Conservation (phyloP, 495 filamentous ascomycete genomes). For the Penicillium longicatenatum region DNA sequence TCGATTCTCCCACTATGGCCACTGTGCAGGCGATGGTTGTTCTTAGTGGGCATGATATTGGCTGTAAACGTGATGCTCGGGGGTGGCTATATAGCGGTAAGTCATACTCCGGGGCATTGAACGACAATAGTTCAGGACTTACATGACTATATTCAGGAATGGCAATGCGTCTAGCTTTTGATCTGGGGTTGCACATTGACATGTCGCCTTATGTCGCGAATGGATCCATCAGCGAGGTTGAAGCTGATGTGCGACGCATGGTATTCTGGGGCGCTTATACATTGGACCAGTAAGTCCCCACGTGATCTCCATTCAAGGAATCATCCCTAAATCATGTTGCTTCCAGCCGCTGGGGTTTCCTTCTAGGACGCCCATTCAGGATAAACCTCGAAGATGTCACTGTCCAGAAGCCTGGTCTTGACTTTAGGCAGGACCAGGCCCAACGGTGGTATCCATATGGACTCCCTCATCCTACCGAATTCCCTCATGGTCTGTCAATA, state of each 20-base stretch:
- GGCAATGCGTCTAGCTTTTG: constrained; percentile 39
- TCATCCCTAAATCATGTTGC: background rate
- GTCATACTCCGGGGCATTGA: background rate
- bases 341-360: constrained; percentile 33
- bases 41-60: constrained; percentile 33
- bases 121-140: background rate
- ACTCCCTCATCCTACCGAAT: constrained; percentile 4
- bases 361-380: constrained; percentile 29
- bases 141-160: constrained; percentile 28
- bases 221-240: constrained; percentile 25
- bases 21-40: constrained; percentile 40
- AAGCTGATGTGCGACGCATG: constrained; percentile 34
- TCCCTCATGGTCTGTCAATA: background rate
- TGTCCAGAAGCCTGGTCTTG: constrained; percentile 5
- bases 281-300: constrained; percentile 31
- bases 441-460: constrained; percentile 11
- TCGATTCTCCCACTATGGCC: constrained; percentile 35
- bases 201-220: constrained; percentile 29
- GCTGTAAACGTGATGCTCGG: constrained; percentile 29
- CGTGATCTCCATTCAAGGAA: background rate
- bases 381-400: constrained; percentile 16
- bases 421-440: background rate
- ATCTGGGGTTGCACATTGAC: constrained; percentile 41
- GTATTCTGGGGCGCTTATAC: constrained; percentile 40
- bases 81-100: constrained; percentile 45